Base-by-base conservation (phyloP, 78 protist species). In the Pelomyxa schiedti region DNA sequence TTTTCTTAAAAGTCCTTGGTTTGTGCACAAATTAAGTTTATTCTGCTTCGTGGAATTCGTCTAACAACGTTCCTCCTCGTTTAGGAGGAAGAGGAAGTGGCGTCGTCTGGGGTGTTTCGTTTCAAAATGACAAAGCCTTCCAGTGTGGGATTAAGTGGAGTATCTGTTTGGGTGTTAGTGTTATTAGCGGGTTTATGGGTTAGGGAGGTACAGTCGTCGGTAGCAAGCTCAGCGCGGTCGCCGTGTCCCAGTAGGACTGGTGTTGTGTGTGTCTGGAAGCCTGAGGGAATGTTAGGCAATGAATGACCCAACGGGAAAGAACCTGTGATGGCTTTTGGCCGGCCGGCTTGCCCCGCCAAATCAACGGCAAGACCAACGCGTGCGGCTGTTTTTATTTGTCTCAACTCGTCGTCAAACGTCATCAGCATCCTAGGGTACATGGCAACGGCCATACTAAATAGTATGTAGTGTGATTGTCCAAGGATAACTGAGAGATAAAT, bases 191-290 rank as follows among this genome's bases (percentile, higher is more conserved):
- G n/a, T 29, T 3, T 7, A 5, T 0, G 0, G n/a, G 8, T n/a
- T 26, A 26, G 8, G 3, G 32, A 16, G 74, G 39, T 43, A 28
- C 78, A 95, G 53, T 93, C 95, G 26, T 95, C 97, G 4, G 93
- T 89, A 26, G 96, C 99, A 4, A 96, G 78, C 75, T 97, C 98
- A 3, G 99, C 98, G 8, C 98, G 83, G 70, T 96, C 97, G 16
- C 86, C 86, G 30, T 52, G 63, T 9, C 69, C 90, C 3, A 96
- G 69, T 64, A 97, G 82, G n/a, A 97, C 99, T 28, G 99, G 99
- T 4, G 99, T 92, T 8, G 81, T 85, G 79, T 96, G 98, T 1
- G 99, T 97, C 75, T 94, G 98, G 86, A 97, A 96, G 30, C 99
- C 99, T n/a, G n/a, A n/a, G n/a, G n/a, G n/a, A n/a, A n/a, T n/a